Conservation (phyloP, 1,284 basidiomycete species). For the Apiotrichum gracile region DNA sequence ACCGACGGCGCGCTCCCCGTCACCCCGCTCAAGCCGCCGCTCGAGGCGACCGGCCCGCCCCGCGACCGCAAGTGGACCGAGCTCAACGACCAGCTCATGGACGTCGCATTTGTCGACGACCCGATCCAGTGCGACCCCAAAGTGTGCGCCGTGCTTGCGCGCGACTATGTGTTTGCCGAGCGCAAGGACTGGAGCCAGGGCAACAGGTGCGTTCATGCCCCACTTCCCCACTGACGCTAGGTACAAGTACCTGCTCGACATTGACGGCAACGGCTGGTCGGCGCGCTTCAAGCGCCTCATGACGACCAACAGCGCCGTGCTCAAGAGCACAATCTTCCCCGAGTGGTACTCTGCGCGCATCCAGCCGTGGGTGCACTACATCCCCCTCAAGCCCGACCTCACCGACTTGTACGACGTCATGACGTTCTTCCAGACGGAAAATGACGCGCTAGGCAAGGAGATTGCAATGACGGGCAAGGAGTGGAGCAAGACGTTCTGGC, state of each 20-base stretch:
- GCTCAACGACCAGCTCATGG: slow-evolving; percentile 51
- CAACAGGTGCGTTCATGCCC: slow-evolving; percentile 51
- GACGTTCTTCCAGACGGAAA: slow-evolving; percentile 56
- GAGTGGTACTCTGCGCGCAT: slow-evolving; percentile 50
- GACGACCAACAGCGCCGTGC: slow-evolving; percentile 44
- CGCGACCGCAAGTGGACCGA: slow-evolving; percentile 16
- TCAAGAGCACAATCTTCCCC: slow-evolving; percentile 49
- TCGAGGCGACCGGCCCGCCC: slow-evolving; percentile 50
- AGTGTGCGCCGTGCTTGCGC: slow-evolving; percentile 50
- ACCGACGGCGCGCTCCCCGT: slow-evolving; percentile 48
- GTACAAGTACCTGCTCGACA: slow-evolving; percentile 26
- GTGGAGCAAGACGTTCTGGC: slow-evolving; percentile 61
- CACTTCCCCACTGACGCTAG: slow-evolving; percentile 56
- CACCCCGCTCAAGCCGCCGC: slow-evolving; percentile 21
- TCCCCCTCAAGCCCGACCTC: slow-evolving; percentile 51
- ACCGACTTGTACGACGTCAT: slow-evolving; percentile 51
- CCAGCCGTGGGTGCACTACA: slow-evolving; percentile 49
- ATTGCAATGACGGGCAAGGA: slow-evolving; percentile 56
- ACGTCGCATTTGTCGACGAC: slow-evolving; percentile 37
- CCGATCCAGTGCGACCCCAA: slow-evolving; percentile 50
- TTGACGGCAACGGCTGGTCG: slow-evolving; percentile 49
- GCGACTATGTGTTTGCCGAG: slow-evolving; percentile 52
- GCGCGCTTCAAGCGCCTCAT: slow-evolving; percentile 46
- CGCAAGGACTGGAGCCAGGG: slow-evolving; percentile 50
- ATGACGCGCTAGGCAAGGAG: slow-evolving; percentile 55